Evolutionary conservation across 352 stramenopile genomes (phyloP), one percentile per base, ranked within the genome.

Genomic region (Phytophthora fragariae): DNA sequence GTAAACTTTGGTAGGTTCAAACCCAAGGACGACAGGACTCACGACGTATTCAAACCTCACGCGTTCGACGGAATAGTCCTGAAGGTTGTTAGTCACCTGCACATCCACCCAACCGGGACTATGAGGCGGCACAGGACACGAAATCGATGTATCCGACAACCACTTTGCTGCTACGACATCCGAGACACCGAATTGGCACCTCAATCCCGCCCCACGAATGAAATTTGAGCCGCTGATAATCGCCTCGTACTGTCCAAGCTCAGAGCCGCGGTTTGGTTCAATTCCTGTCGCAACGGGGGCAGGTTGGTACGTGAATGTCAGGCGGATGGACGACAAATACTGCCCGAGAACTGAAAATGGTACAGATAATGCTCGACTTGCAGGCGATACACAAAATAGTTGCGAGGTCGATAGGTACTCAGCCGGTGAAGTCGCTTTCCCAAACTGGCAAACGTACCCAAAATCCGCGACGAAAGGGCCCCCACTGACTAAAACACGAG

Each of bases 81-180:
- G 76, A 5, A 88, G 10, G 15, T 91, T 91, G 71, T 87, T 91
- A 0, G 80, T 84, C 24, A 90, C 77, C 29, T 83, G 76, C 0
- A 91, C 58, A 19, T 72, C 63, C 19, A 88, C 72, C 44, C 68
- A 72, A 1, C 79, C 78, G 7, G 69, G 76, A 8, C 29, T 49
- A 12, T 87, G 74, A 9, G 15, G 39, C 14, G 80, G 78, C 2
- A 70, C 70, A 1, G 68, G 56, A 55, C 84, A 91, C 27, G 65
- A 57, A 21, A 91, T 31, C 15, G 59, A 35, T 0, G 49, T 70
- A 0, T 81, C 65, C 0, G 80, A 85, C 24, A 89, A 46, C 74
- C 80, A 91, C 7, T 63, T 68, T 1, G 49, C 82, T 19, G 65
- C 27, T 0, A 83, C 72, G 9, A 84, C 49, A 39, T 67, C 56